Conservation (phyloP, 2,329 filamentous ascomycete species). For the Juglanconis sp. region DNA sequence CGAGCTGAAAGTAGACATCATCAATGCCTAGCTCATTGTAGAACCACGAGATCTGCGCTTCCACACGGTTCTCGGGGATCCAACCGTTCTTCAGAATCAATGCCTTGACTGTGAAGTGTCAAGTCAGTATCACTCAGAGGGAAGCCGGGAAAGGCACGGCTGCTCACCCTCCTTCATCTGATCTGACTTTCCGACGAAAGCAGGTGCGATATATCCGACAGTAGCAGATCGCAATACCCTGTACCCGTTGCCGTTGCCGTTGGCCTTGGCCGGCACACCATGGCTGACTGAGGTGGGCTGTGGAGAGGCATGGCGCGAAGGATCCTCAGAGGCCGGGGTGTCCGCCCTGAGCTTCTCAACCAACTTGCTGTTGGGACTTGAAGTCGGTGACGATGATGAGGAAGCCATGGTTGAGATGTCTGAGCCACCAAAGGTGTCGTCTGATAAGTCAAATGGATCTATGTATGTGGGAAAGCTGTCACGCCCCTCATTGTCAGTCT, state of each 20-base stretch:
- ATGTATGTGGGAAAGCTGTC: constrained; percentile 33
- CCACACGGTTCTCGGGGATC: constrained; percentile 79
- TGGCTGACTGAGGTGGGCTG: constrained; percentile 83
- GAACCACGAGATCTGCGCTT: constrained; percentile 90
- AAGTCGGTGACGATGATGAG: constrained; percentile 19
- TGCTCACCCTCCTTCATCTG: constrained; percentile 77
- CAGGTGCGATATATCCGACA: constrained; percentile 89
- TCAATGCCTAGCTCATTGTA: constrained; percentile 97
- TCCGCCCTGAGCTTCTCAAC: constrained; percentile 26
- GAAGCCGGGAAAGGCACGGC: neutral
- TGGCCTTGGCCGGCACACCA: constrained; percentile 50
- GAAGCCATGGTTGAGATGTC: constrained; percentile 24
- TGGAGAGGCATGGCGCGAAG: constrained; percentile 71
- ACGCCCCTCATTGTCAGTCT: constrained; percentile 28
- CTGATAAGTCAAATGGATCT: constrained; percentile 29
- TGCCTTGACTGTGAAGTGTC: constrained; percentile 64
- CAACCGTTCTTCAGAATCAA: constrained; percentile 76
- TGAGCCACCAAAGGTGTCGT: constrained; percentile 23
- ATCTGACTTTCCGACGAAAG: constrained; percentile 86
- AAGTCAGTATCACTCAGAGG: constrained; percentile 11
- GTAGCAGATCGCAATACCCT: constrained; percentile 82
- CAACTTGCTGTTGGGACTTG: constrained; percentile 24
- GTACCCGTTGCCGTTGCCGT: constrained; percentile 55
- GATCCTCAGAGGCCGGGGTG: constrained; percentile 20
- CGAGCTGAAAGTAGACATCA: constrained; percentile 95